Base-by-base conservation (phyloP, 2,329 filamentous ascomycete species). In the Plenodomus lindquistii region DNA sequence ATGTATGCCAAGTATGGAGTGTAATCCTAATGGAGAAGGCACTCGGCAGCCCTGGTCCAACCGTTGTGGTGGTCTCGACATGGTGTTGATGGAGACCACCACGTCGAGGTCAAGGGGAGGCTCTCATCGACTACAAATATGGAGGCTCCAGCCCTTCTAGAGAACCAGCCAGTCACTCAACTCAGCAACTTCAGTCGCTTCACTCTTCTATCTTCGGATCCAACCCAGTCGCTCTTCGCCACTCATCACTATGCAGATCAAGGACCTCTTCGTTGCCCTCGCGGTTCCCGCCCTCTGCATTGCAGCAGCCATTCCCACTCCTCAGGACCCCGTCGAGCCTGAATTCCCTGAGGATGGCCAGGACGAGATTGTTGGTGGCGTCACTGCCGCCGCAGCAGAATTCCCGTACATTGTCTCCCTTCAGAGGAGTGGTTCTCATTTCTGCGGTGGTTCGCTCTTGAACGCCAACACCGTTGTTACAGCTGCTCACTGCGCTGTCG, bases 331-430 rank as follows among this genome's bases (percentile, higher is more conserved):
- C 36, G 40, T 45, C 22, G 42, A 39, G 27, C 27, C 27, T 20
- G 40, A 46, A 11, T 50, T 48, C 46, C 46, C 43, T 18, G 50
- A 44, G 4, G 46, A 44, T 16, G 21, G 22, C 22, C 27, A 21
- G 37, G 48, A 48, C 3, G 39, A 47, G 24, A 67, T 67, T 35
- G 65, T 67, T 35, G 65, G 65, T 40, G 65, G 65, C 43, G 46
- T 45, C 0, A 38, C 54, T n/a, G 65, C 65, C 34, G 5, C 44
- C 15, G 49, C 56, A 15, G 63, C 62, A 31, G 65, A 67, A 13
- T 63, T 63, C 41, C 65, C 65, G 47, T 67, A 55, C 60, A 65
- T 67, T 38, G 62, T 62, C 56, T 55, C 51, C 27, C 39, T 66
- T 20, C 60, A 63, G 43, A 8, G 22, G 4, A 37, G 38, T 37